phyloP scores from a whole-genome alignment of 805 yeast species.

The Tetrapisispora arboricola region DNA sequence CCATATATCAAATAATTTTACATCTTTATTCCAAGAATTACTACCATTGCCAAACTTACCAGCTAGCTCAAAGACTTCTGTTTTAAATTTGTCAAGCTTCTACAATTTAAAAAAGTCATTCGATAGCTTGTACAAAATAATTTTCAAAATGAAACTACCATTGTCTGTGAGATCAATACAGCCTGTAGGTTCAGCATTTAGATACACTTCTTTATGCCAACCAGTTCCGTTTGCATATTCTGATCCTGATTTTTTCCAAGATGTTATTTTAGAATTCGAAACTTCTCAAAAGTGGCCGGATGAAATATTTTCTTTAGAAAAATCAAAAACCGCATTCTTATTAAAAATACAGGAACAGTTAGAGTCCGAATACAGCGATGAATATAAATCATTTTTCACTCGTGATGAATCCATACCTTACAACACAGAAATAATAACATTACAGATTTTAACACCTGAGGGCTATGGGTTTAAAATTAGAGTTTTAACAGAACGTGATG shows the following conservation, averaged over 20 bases:
- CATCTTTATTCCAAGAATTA: constrained; percentile 37
- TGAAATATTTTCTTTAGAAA: constrained; percentile 73
- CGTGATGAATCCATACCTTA: constrained; percentile 61
- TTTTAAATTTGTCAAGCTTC: constrained; percentile 34
- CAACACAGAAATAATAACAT: constrained; percentile 44
- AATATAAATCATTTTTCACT: constrained; percentile 49
- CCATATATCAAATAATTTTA: constrained; percentile 24
- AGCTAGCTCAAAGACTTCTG: constrained; percentile 45
- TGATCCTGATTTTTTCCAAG: constrained; percentile 71
- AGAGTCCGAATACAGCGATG: constrained; percentile 37
- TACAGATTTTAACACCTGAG: constrained; percentile 70
- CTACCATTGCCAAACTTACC: constrained; percentile 55
- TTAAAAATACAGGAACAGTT: constrained; percentile 50
- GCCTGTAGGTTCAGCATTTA: constrained; percentile 64
- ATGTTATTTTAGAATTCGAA: constrained; percentile 78
- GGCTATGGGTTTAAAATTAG: constrained; percentile 81
- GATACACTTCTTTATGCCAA: constrained; percentile 64
- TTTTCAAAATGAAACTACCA: constrained; percentile 52
- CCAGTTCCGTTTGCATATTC: constrained; percentile 78
- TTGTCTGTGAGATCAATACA: constrained; percentile 57
- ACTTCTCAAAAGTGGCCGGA: constrained; percentile 93
- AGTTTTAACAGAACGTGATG: constrained; percentile 78
- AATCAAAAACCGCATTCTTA: constrained; percentile 83
- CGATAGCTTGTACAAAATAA: constrained; percentile 45
- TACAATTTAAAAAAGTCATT: constrained; percentile 41